Percentiles rank a stretch among this genome's conserved stretches.
These are phyloP conservation scores for Trypanosomatidae sp. DNA, from an alignment of 208 protist genomes.

Conservation along the genomic window DNA sequence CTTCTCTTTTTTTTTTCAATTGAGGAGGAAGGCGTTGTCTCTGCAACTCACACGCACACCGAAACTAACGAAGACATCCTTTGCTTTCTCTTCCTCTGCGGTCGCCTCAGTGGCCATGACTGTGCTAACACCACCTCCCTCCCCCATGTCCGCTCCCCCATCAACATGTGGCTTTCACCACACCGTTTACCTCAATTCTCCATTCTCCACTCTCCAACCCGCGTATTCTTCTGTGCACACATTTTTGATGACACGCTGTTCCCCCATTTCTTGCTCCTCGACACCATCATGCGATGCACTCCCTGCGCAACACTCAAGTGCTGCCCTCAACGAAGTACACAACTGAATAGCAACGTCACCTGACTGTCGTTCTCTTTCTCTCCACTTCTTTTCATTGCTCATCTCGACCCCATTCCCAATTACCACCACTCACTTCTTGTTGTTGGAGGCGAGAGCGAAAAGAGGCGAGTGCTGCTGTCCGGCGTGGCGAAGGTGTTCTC, in stretches of 20 bases:
- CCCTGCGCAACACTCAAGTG: not conserved
- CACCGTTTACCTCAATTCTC: not conserved
- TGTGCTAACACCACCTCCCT: not conserved
- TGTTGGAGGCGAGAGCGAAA: not conserved
- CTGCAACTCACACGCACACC: not conserved
- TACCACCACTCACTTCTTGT: not conserved
- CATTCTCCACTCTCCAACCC: not conserved
- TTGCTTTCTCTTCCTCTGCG: not conserved
- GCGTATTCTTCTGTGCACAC: not conserved
- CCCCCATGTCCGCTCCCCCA: not conserved
- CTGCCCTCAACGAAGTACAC: not conserved
- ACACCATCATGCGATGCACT: not conserved
- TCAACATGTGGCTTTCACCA: not conserved
- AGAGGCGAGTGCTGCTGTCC: not conserved
- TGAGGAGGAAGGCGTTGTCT: too few species aligned
- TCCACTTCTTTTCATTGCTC: not conserved
- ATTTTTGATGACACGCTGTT: not conserved
- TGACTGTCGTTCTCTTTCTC: not conserved
- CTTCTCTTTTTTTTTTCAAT: not conserved
- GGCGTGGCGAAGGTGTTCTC: not conserved
- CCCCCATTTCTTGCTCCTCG: not conserved
- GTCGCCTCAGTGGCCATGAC: not conserved
- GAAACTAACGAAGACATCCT: not conserved
- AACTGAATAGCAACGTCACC: not conserved
- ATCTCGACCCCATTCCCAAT: not conserved